phyloP scores from a whole-genome alignment of 1,284 basidiomycete species.

The Abortiporus biennis region DNA sequence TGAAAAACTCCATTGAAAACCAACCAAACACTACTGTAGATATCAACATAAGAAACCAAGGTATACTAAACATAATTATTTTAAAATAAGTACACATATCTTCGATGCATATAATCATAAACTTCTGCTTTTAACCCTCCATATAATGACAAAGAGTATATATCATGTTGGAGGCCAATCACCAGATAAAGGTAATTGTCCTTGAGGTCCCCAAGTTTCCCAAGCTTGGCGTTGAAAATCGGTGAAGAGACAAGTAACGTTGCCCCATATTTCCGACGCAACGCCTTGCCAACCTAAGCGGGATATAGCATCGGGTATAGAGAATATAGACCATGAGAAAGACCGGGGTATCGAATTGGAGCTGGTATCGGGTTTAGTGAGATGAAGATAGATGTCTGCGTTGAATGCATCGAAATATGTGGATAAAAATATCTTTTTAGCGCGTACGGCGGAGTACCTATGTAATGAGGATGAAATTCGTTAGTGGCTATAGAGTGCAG shows the following conservation, averaged over 20 bases:
- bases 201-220: slow-evolving; percentile 25
- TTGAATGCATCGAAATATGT: slow-evolving; percentile 72
- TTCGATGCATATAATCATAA: too few species aligned
- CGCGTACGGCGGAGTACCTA: slow-evolving; percentile 34
- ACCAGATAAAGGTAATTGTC: slow-evolving; percentile 20
- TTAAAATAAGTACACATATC: too few species aligned
- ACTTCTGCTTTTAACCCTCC: neutral
- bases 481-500: slow-evolving; percentile 8
- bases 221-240: slow-evolving; percentile 27
- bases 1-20: neutral
- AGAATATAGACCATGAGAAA: slow-evolving; percentile 21
- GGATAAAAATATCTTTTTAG: slow-evolving; percentile 41
- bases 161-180: slow-evolving; percentile 7
- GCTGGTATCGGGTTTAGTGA: slow-evolving; percentile 38
- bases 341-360: slow-evolving; percentile 24
- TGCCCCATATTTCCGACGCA: slow-evolving; percentile 23
- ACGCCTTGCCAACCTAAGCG: slow-evolving; percentile 26
- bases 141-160: neutral
- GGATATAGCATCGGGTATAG: slow-evolving; percentile 21
- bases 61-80: too few species aligned
- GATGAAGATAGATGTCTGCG: slow-evolving; percentile 56
- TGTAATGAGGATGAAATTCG: slow-evolving; percentile 1
- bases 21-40: neutral
- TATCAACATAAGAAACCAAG: neutral
- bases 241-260: slow-evolving; percentile 19